phyloP scores from a whole-genome alignment of 2,329 filamentous ascomycete species.

The Coniochaeta prunicola region DNA sequence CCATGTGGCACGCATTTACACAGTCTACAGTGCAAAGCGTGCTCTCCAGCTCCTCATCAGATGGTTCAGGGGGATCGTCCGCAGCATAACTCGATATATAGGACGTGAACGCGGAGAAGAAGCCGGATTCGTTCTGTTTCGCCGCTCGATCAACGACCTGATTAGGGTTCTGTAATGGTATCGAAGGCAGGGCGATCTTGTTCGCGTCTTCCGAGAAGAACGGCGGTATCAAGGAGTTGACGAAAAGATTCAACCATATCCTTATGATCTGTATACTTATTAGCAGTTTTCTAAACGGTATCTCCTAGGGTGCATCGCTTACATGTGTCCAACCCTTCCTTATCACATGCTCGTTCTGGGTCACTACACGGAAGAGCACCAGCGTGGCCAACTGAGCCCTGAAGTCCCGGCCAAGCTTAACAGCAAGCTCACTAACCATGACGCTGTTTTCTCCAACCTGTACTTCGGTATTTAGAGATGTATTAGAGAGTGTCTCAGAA shows the following conservation, averaged over 20 bases:
- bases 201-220: constrained; percentile 61
- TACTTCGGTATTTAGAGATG: constrained; percentile 87
- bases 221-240: constrained; percentile 85
- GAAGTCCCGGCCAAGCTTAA: constrained; percentile 90
- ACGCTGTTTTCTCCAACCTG: constrained; percentile 87
- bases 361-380: constrained; percentile 89
- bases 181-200: constrained; percentile 65
- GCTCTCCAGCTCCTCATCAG: constrained; percentile 93
- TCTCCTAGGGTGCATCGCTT: constrained; percentile 27
- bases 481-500: constrained; percentile 69
- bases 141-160: constrained; percentile 86
- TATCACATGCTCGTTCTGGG: constrained; percentile 73
- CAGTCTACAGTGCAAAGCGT: constrained; percentile 93
- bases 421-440: constrained; percentile 97
- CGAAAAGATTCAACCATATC: constrained; percentile 92
- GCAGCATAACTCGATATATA: constrained; percentile 99
- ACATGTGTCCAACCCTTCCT: constrained; percentile 72
- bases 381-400: constrained; percentile 89
- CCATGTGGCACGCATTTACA: constrained; percentile 80
- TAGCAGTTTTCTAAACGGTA: background rate
- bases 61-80: constrained; percentile 94
- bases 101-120: constrained; percentile 90
- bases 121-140: constrained; percentile 69
- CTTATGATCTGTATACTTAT: constrained; percentile 58
- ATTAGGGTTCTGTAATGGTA: constrained; percentile 84